Evolutionary conservation across 1,139 yeast genomes (phyloP).

Genomic region (Debaryomyces psychrophilus): DNA sequence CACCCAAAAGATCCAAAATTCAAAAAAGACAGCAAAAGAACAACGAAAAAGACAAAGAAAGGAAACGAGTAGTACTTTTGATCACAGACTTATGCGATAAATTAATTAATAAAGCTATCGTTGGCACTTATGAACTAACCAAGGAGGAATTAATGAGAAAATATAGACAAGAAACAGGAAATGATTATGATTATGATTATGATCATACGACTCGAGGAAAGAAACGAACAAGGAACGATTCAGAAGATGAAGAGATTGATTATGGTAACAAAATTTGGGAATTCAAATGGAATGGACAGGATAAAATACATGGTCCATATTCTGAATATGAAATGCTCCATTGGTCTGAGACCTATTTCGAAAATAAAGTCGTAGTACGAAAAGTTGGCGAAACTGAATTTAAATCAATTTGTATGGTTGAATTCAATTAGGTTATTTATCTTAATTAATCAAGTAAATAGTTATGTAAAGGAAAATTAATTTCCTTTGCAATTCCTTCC

Average conservation of each 20-base stretch:
- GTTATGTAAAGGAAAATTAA: constrained; percentile 57
- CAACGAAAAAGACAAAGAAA: constrained; percentile 19
- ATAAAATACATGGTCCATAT: constrained; percentile 62
- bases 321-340: constrained; percentile 56
- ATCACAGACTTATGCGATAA: constrained; percentile 57
- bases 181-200: constrained; percentile 29
- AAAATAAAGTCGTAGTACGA: constrained; percentile 50
- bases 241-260: constrained; percentile 18
- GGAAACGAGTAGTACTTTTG: constrained; percentile 32
- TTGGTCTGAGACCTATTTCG: constrained; percentile 64
- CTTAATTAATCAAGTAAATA: constrained; percentile 39
- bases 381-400: constrained; percentile 36
- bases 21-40: constrained; percentile 14
- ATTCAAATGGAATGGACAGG: constrained; percentile 59
- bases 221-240: constrained; percentile 21
- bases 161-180: constrained; percentile 55
- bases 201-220: constrained; percentile 20
- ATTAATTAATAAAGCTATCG: constrained; percentile 41
- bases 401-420: constrained; percentile 25
- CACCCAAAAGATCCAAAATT: constrained; percentile 25
- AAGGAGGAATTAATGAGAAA: constrained; percentile 62
- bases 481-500: constrained; percentile 51
- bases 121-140: constrained; percentile 55
- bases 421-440: constrained; percentile 22
- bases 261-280: constrained; percentile 55